These are phyloP conservation scores for Epichloe elymi DNA, from an alignment of 2,329 filamentous ascomycete genomes.

Conservation along the genomic window DNA sequence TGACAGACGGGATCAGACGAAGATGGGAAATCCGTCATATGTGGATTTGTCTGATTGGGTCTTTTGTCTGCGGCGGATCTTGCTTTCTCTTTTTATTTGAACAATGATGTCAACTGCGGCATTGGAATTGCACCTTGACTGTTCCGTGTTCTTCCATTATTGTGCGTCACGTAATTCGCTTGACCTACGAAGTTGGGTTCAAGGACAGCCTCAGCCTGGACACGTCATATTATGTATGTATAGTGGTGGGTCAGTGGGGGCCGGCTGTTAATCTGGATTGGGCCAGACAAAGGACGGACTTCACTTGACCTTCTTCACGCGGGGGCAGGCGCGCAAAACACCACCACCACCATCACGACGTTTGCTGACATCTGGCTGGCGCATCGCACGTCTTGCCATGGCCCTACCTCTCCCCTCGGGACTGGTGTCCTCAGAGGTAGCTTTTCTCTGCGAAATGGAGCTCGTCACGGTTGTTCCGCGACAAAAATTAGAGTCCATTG, in stretches of 20 bases:
- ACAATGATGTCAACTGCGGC: neutral
- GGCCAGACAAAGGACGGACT: no score
- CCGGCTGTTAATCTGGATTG: no score
- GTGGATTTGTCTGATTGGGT: no score
- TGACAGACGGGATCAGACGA: no score
- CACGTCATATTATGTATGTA: no score
- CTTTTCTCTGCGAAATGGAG: slow-evolving; percentile 96
- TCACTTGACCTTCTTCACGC: neutral
- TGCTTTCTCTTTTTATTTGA: neutral
- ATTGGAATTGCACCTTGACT: neutral
- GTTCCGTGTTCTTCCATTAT: no score
- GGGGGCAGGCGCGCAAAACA: neutral
- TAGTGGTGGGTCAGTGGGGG: no score
- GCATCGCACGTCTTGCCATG: slow-evolving; percentile 20
- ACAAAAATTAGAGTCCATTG: slow-evolving; percentile 74
- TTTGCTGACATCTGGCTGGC: neutral
- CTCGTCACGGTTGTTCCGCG: slow-evolving; percentile 84
- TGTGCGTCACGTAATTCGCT: no score
- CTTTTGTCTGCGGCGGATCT: no score
- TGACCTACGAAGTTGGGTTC: no score
- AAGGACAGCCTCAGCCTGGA: no score
- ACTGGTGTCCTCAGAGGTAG: slow-evolving; percentile 75
- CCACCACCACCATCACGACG: neutral
- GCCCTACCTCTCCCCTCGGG: slow-evolving; percentile 36
- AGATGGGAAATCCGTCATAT: no score